Conservation (phyloP, 306 rosid species). For the Prinsepia uniflora region DNA sequence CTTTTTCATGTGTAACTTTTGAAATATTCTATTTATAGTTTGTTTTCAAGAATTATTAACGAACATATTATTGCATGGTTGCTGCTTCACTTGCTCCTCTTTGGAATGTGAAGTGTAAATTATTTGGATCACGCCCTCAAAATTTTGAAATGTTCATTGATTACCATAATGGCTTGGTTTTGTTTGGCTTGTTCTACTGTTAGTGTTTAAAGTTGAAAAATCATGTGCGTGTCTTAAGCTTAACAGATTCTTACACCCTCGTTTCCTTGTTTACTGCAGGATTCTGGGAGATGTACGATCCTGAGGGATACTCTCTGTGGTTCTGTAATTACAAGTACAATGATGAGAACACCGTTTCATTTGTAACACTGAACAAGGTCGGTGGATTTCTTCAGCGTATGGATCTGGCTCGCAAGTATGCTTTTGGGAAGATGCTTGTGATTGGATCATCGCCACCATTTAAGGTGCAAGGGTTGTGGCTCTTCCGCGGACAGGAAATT, state of each 20-base stretch:
- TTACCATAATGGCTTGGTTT: too few species aligned
- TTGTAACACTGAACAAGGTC: slow-evolving; percentile 77
- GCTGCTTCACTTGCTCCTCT: neutral
- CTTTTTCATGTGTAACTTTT: too few species aligned
- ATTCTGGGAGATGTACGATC: slow-evolving; percentile 95
- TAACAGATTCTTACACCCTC: neutral
- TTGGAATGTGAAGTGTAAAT: neutral
- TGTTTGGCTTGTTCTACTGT: too few species aligned
- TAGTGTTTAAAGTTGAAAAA: too few species aligned
- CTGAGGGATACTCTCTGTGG: slow-evolving; percentile 93
- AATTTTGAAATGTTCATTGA: too few species aligned
- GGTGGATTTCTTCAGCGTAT: slow-evolving; percentile 85
- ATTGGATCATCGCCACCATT: slow-evolving; percentile 69
- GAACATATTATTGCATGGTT: too few species aligned
- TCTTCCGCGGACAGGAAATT: slow-evolving; percentile 79
- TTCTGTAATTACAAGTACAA: slow-evolving; percentile 91
- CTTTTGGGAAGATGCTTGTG: slow-evolving; percentile 87
- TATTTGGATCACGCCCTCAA: too few species aligned
- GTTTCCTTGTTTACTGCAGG: slow-evolving; percentile 37
- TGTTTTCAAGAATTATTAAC: too few species aligned
- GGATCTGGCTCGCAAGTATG: slow-evolving; percentile 87
- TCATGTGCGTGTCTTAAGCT: neutral
- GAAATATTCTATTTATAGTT: too few species aligned
- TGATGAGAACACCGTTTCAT: slow-evolving; percentile 76
- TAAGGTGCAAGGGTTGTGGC: slow-evolving; percentile 94